Evolutionary conservation across 805 yeast genomes (phyloP).

Genomic region (Candida ortonii): DNA sequence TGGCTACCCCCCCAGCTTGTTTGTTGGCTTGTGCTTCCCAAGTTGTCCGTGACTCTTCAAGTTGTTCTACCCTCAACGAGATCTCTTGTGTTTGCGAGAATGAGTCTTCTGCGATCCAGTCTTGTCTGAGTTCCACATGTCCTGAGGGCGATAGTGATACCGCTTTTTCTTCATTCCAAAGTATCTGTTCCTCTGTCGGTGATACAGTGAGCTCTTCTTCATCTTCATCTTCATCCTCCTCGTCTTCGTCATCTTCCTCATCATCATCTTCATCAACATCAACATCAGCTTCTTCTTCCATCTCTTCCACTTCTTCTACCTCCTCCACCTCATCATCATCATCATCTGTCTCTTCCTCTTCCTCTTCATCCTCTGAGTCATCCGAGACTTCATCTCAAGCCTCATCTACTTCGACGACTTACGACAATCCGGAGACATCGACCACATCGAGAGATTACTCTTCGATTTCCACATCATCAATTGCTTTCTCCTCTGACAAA

Average conservation of each 20-base stretch:
- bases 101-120: conserved; percentile 49
- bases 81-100: conserved; percentile 65
- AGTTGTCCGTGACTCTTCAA: conserved; percentile 51
- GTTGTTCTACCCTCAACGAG: conserved; percentile 60
- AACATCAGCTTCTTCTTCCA: conserved; percentile 17
- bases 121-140: conserved; percentile 67
- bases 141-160: conserved; percentile 56
- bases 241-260: conserved; percentile 21
- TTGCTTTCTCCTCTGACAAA: conserved; percentile 18
- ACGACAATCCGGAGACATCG: conserved; percentile 14
- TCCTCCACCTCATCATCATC: conserved; percentile 32
- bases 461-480: conserved; percentile 7
- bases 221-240: conserved; percentile 14
- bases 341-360: conserved; percentile 26
- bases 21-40: conserved; percentile 81
- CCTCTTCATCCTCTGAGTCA: conserved; percentile 25
- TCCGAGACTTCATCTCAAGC: conserved; percentile 31
- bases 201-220: conserved; percentile 30
- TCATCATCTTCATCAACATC: conserved; percentile 15
- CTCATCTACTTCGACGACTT: conserved; percentile 17
- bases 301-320: conserved; percentile 35
- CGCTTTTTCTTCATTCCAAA: conserved; percentile 59
- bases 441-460: conserved; percentile 18
- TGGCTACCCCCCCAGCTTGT: conserved; percentile 86
- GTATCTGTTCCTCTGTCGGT: conserved; percentile 49